Base-by-base conservation (phyloP, 371 early-diverging fungal species). In the Rhizopus sp. region DNA sequence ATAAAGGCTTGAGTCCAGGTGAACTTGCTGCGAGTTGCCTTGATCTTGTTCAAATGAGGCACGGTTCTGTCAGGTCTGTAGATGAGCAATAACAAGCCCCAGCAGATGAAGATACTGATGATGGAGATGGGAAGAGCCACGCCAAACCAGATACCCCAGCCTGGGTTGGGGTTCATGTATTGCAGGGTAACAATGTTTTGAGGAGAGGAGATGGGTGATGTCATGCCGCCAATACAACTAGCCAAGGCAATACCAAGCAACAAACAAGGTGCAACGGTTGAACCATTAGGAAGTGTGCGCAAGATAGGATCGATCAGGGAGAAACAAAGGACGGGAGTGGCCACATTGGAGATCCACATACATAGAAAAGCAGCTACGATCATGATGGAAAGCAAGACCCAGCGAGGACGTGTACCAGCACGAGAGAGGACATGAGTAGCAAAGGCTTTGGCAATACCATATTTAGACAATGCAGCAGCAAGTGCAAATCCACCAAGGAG, bases 141-240 rank as follows among this genome's bases (percentile, higher is more conserved):
- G 3, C 75, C 70, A 55, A 94, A 91, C 94, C 94, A 94, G 63
- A 90, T 80, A 57, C 85, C 66, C 94, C 94, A 94, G 45, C 92
- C 85, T 3, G 94, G 93, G 6, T 85, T 68, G 7, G 95, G 96
- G 29, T 80, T 61, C 92, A 97, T 94, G 60, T 85, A 87, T 68
- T 83, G 80, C 48, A 98, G 74, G 5, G 96, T 88, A 41, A 97
- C 85, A 53, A 89, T 87, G 77, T 97, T 97, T 64, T 98, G 97
- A 23, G 98, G 98, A 4, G 94, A 93, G 8, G 93, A 83, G 68
- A 97, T 97, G 4, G 98, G 98, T n/a, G 94, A 91, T 0, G 94
- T 93, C 97, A 97, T 96, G 35, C 97, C 97, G 46, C 97, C 98
- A 32, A 97, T 87, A 56, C 97, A 95, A 35, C 94, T 88, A 7